Evolutionary conservation across 2,329 filamentous ascomycete genomes (phyloP).

Genomic region (Epichloe bromicola): DNA sequence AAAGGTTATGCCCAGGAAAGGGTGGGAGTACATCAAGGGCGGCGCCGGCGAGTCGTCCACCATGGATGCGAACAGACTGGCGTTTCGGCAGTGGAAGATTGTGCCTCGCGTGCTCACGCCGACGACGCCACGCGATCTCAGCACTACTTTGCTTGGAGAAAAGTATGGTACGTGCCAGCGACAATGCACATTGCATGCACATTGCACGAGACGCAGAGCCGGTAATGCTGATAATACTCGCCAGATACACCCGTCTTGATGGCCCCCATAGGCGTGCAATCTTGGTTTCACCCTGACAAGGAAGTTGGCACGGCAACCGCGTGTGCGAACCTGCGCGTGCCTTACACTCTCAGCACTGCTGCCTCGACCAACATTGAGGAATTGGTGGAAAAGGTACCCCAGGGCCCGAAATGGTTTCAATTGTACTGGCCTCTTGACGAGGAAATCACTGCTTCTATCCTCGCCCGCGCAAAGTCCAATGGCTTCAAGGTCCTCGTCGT

Average conservation of each 20-base stretch:
- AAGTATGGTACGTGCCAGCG: constrained; percentile 24
- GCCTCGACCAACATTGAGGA: constrained; percentile 52
- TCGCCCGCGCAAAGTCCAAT: constrained; percentile 44
- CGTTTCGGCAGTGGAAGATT: constrained; percentile 40
- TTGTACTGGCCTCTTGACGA: constrained; percentile 61
- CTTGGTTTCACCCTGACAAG: constrained; percentile 50
- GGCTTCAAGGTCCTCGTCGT: constrained; percentile 57
- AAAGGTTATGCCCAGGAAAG: constrained; percentile 29
- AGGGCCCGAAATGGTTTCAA: constrained; percentile 55
- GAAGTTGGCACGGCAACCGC: constrained; percentile 53
- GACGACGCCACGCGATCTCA: constrained; percentile 32
- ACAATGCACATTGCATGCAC: not conserved
- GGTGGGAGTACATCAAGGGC: constrained; percentile 49
- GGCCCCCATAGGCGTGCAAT: constrained; percentile 58
- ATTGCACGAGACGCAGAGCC: too few species aligned
- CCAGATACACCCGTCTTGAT: constrained; percentile 32
- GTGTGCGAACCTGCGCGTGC: constrained; percentile 45
- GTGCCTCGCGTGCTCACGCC: constrained; percentile 38
- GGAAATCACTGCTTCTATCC: constrained; percentile 49
- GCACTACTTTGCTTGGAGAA: constrained; percentile 38
- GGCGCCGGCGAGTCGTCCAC: constrained; percentile 49
- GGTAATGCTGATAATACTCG: not conserved
- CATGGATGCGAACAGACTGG: constrained; percentile 44
- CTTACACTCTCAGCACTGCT: constrained; percentile 56
- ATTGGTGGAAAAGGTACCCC: constrained; percentile 43